Conservation (phyloP, 768 basidiomycete genomes). For the Infundibulicybe gibba region DNA sequence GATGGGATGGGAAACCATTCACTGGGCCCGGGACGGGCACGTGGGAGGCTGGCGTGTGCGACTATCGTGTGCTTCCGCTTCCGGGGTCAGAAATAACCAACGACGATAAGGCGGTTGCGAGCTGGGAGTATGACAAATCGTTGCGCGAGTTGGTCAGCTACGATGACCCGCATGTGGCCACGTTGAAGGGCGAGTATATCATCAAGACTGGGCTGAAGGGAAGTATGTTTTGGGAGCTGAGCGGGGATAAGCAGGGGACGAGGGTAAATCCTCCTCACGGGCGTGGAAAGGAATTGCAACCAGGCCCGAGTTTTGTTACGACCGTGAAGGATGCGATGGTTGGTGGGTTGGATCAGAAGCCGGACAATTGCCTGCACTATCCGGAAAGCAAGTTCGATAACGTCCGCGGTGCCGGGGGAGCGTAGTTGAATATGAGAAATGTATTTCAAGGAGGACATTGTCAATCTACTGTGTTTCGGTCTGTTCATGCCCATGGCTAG, state of each 20-base stretch:
- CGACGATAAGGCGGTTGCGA: conserved; percentile 68
- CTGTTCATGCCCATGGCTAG: no score
- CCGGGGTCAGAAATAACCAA: conserved; percentile 62
- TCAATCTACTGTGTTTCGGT: no score
- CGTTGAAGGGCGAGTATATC: conserved; percentile 82
- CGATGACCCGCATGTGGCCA: conserved; percentile 66
- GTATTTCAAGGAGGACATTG: no score
- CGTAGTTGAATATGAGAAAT: no score
- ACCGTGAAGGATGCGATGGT: conserved; percentile 80
- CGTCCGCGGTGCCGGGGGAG: no score
- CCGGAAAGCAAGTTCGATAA: no score
- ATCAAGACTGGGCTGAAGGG: conserved; percentile 75
- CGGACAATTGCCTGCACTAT: no score
- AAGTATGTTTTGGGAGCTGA: conserved; percentile 94
- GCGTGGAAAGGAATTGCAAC: conserved; percentile 79
- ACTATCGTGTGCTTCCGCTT: conserved; percentile 87
- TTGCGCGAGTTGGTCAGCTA: conserved; percentile 82
- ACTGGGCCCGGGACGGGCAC: conserved; percentile 81
- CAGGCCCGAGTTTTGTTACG: conserved; percentile 69
- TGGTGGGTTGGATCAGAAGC: no score
- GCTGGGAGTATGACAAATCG: conserved; percentile 78
- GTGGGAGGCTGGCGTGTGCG: conserved; percentile 92
- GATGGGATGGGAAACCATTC: conserved; percentile 79
- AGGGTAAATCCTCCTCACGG: no score
- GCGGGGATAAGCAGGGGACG: conserved; percentile 72